phyloP scores from a whole-genome alignment of 1,139 yeast genomes.

The Geotrichum cucujoidarum region DNA sequence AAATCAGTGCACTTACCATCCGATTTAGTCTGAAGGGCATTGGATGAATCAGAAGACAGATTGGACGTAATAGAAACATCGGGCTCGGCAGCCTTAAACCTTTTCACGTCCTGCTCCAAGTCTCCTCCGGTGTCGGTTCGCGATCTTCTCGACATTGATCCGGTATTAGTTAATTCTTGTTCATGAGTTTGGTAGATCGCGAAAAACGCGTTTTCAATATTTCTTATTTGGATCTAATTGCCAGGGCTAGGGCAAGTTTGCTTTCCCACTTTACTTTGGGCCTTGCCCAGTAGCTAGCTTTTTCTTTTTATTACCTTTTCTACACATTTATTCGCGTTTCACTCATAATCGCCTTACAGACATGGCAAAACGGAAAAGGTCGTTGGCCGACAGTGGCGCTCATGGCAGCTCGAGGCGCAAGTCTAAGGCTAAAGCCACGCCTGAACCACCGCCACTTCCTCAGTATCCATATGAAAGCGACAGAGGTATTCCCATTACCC shows the following conservation, averaged over 20 bases:
- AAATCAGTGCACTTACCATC: not conserved
- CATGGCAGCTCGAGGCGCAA: conserved; percentile 12
- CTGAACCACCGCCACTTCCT: conserved; percentile 27
- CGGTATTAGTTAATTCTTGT: too few relatives aligned
- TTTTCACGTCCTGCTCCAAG: not conserved
- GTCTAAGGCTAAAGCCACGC: conserved; percentile 9
- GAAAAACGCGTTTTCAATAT: not conserved
- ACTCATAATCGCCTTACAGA: not conserved
- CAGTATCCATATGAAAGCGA: conserved; percentile 64
- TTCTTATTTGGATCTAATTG: too few relatives aligned
- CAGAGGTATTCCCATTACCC: conserved; percentile 68
- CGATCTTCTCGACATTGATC: not conserved
- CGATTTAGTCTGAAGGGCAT: not conserved
- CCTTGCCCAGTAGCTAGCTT: not conserved
- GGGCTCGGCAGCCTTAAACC: not conserved
- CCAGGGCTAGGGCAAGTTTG: not conserved
- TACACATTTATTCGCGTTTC: not conserved
- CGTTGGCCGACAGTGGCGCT: conserved; percentile 8
- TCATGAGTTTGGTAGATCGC: too few relatives aligned
- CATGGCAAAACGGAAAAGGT: conserved; percentile 21
- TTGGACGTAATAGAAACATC: not conserved
- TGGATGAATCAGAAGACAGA: too few relatives aligned
- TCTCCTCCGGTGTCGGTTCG: not conserved
- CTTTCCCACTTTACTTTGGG: not conserved
- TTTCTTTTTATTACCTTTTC: not conserved